phyloP scores from a whole-genome alignment of 2,329 filamentous ascomycete species.

The Aspergillus texensis region DNA sequence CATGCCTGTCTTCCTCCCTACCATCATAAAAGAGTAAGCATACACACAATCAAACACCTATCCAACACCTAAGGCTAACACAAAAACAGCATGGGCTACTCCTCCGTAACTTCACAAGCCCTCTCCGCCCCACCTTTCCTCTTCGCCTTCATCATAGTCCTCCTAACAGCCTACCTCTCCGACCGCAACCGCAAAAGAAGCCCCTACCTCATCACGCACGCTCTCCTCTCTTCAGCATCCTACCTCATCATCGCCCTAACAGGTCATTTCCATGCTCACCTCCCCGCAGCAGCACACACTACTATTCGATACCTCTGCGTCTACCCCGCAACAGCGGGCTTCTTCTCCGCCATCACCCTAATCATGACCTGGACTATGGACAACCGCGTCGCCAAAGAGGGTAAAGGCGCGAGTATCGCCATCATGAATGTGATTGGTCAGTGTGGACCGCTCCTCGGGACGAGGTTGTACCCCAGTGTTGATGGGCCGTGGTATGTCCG shows the following conservation, averaged over 20 bases:
- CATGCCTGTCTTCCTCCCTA: constrained; percentile 84
- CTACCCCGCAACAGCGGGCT: constrained; percentile 77
- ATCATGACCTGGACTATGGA: constrained; percentile 89
- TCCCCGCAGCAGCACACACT: constrained; percentile 37
- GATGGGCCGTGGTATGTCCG: constrained; percentile 64
- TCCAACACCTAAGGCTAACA: neutral
- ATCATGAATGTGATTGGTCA: constrained; percentile 57
- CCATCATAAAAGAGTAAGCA: constrained; percentile 65
- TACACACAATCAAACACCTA: neutral
- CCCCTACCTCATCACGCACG: constrained; percentile 68
- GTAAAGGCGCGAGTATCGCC: constrained; percentile 75
- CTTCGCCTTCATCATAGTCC: constrained; percentile 70
- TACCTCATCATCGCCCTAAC: constrained; percentile 63
- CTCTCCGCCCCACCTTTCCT: constrained; percentile 82
- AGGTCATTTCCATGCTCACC: constrained; percentile 45
- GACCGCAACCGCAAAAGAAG: constrained; percentile 67
- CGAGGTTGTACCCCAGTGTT: constrained; percentile 61
- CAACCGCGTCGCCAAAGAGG: constrained; percentile 71
- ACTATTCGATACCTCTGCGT: constrained; percentile 69
- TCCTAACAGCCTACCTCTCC: constrained; percentile 72
- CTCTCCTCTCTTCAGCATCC: constrained; percentile 68
- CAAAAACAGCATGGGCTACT: constrained; percentile 66
- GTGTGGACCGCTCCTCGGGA: constrained; percentile 70
- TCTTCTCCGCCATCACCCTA: constrained; percentile 81
- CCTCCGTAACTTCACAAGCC: constrained; percentile 68